A percentile compares a stretch with the other conserved stretches of the same genome.
Evolutionary conservation across 192 early-diverging fungal species (phyloP).

Genomic region (Lobosporangium transversale): DNA sequence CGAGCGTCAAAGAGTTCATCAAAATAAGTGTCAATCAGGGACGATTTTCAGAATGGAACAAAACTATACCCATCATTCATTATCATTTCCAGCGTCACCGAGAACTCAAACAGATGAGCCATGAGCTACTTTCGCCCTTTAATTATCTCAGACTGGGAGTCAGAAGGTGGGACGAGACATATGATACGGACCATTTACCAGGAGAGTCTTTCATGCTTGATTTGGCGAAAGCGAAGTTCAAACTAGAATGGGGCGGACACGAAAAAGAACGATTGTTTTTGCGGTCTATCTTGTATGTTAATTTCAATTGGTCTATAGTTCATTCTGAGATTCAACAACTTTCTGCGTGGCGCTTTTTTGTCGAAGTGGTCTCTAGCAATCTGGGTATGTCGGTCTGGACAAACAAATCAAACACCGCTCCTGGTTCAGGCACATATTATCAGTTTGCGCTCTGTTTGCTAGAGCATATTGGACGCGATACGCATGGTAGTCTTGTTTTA

Average conservation of each 20-base stretch:
- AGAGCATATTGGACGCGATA: conserved; percentile 35
- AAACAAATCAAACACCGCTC: conserved; percentile 4
- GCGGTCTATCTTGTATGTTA: conserved; percentile 35
- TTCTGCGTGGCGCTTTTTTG: conserved; percentile 46
- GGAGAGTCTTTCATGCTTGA: conserved; percentile 47
- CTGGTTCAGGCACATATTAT: conserved; percentile 24
- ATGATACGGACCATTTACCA: conserved; percentile 29
- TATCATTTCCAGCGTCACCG: conserved; percentile 31
- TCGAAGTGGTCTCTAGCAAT: conserved; percentile 29
- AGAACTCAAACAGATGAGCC: conserved; percentile 16
- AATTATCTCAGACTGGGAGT: conserved; percentile 39
- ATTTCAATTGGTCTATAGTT: conserved; percentile 44
- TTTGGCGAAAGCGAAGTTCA: conserved; percentile 23
- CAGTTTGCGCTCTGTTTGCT: conserved; percentile 28
- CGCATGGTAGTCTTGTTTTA: conserved; percentile 30
- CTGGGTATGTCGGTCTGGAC: conserved; percentile 27
- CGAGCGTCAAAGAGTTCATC: conserved; percentile 34
- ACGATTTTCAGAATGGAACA: conserved; percentile 35
- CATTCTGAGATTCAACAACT: conserved; percentile 40
- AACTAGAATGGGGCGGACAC: conserved; percentile 28
- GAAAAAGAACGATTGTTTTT: conserved; percentile 21
- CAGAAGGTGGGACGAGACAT: conserved; percentile 35
- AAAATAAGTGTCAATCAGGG: conserved; percentile 8
- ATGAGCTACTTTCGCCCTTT: conserved; percentile 2
- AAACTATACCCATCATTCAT: conserved; percentile 28